These are phyloP conservation scores for Backusella westeae DNA, from an alignment of 192 early-diverging fungal genomes.

Conservation along the genomic window DNA sequence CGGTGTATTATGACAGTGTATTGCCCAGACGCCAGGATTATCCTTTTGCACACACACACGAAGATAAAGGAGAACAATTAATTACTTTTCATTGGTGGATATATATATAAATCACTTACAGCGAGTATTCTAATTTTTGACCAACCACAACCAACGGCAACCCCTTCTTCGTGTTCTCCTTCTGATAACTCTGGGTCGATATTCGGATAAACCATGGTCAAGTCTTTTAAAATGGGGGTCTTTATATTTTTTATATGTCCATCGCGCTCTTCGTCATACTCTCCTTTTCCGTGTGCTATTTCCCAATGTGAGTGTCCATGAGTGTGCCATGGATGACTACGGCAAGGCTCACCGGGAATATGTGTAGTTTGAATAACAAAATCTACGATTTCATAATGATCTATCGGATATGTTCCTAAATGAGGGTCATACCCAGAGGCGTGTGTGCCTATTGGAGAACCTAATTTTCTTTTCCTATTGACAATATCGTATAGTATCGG, in stretches of 20 bases:
- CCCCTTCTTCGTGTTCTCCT: background rate
- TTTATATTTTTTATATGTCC: background rate
- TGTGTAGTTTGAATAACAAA: slow-evolving; percentile 32
- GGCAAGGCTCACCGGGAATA: slow-evolving; percentile 12
- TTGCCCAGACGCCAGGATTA: slow-evolving; percentile 35
- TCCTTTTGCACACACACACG: slow-evolving; percentile 12
- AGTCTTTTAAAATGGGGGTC: slow-evolving; percentile 13
- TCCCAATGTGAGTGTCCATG: slow-evolving; percentile 37
- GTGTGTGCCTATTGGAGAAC: background rate
- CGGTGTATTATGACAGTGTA: slow-evolving; percentile 36
- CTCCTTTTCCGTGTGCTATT: slow-evolving; percentile 31
- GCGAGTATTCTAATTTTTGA: slow-evolving; percentile 27
- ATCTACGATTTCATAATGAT: slow-evolving; percentile 29
- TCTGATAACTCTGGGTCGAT: slow-evolving; percentile 13
- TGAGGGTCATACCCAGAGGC: slow-evolving; percentile 24
- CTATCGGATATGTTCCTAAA: slow-evolving; percentile 29
- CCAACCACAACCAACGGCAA: slow-evolving; percentile 27
- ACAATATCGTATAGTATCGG: slow-evolving; percentile 20
- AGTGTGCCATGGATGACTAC: slow-evolving; percentile 36
- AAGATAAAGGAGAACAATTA: background rate
- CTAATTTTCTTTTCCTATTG: background rate
- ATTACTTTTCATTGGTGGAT: background rate
- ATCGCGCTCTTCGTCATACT: slow-evolving; percentile 17
- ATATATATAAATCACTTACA: slow-evolving; percentile 12
- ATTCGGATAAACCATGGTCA: slow-evolving; percentile 26